phyloP scores from a whole-genome alignment of 169 alveolate genomes.

The Plasmodium falciparum region DNA sequence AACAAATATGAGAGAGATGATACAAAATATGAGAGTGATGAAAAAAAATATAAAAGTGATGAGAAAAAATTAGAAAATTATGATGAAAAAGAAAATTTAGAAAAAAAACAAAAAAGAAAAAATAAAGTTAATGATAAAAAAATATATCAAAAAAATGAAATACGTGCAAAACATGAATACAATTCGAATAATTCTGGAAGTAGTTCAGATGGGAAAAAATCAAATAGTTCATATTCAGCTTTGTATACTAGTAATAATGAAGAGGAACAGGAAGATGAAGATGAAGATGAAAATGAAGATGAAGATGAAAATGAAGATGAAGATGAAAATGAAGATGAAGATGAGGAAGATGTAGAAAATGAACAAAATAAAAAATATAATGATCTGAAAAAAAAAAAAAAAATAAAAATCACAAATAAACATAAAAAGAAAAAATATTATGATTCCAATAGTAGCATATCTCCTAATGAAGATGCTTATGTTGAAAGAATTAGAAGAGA shows the following conservation, averaged over 20 bases:
- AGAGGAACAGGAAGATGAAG: background rate
- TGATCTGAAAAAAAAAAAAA: conserved; percentile 21
- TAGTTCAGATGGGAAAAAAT: background rate
- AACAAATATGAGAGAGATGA: background rate
- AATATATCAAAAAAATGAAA: conserved; percentile 11
- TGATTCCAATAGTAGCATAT: conserved; percentile 32
- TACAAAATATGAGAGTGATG: conserved; percentile 1
- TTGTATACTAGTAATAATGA: conserved; percentile 4
- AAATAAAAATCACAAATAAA: conserved; percentile 6
- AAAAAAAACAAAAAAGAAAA: conserved; percentile 31
- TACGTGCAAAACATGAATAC: conserved; percentile 6
- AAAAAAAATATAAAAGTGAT: background rate
- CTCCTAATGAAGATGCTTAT: conserved; percentile 2
- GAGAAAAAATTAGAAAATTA: background rate
- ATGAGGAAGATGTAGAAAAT: too few species aligned
- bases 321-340: background rate
- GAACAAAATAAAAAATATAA: conserved; percentile 7
- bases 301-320: background rate
- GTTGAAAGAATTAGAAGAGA: conserved; percentile 13
- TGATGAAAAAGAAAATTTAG: background rate
- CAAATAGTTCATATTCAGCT: conserved; percentile 22
- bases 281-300: background rate
- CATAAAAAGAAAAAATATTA: conserved; percentile 41
- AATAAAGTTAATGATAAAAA: conserved; percentile 9
- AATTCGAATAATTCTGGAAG: background rate